Conservation (phyloP, 805 yeast genomes). For the Nakazawaea anatomiae region DNA sequence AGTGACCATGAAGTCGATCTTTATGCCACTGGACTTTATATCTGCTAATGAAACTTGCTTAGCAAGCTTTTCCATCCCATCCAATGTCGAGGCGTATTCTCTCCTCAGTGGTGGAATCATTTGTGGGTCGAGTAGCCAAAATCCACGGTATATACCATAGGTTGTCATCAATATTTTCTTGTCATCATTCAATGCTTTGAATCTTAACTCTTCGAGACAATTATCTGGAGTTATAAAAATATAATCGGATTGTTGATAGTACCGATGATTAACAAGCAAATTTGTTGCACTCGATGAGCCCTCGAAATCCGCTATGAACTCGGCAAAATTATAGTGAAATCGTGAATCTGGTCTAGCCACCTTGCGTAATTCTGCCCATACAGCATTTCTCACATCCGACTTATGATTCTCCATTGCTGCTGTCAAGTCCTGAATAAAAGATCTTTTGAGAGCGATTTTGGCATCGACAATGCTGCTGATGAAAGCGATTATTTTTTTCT, state of each 20-base stretch:
- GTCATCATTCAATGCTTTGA: constrained; percentile 18
- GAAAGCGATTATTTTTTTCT: no score
- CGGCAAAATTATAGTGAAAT: constrained; percentile 24
- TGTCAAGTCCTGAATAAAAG: neutral
- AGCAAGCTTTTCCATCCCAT: constrained; percentile 24
- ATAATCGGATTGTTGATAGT: constrained; percentile 13
- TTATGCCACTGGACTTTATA: constrained; percentile 13
- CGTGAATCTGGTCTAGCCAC: constrained; percentile 25
- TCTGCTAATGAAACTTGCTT: constrained; percentile 15
- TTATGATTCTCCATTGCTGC: constrained; percentile 9
- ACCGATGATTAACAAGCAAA: constrained; percentile 12
- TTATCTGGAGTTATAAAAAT: constrained; percentile 26
- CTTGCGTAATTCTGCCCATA: constrained; percentile 21
- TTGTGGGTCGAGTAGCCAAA: constrained; percentile 19
- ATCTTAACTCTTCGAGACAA: constrained; percentile 22
- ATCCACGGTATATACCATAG: constrained; percentile 24
- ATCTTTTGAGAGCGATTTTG: no score
- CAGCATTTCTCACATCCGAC: constrained; percentile 20
- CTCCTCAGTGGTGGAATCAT: constrained; percentile 16
- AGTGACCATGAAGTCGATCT: constrained; percentile 22
- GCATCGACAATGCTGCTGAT: no score
- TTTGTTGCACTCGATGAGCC: constrained; percentile 20
- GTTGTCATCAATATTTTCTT: constrained; percentile 23
- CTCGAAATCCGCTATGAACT: constrained; percentile 25
- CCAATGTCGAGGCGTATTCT: constrained; percentile 23